A percentile compares a stretch with the other conserved stretches of the same genome.
phyloP scores from a whole-genome alignment of 225 moss, liverwort and hornwort genomes.

The Climacium dendroides region DNA sequence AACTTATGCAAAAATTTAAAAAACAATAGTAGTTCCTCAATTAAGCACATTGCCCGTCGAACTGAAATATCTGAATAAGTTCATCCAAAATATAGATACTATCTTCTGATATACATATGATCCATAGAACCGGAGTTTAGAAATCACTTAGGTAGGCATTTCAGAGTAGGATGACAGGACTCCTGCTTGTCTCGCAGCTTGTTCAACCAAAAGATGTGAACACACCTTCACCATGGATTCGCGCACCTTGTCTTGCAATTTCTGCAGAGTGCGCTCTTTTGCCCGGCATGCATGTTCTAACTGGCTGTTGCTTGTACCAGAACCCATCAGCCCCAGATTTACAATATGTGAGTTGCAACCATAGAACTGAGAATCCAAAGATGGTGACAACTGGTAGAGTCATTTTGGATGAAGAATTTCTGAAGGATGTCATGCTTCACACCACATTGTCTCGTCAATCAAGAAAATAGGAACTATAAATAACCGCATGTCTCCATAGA shows the following conservation, averaged over 20 bases:
- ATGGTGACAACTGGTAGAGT: neutral
- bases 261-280: slow-evolving; percentile 75
- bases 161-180: neutral
- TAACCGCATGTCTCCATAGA: neutral
- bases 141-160: slow-evolving; percentile 1
- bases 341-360: neutral
- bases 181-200: slow-evolving; percentile 4
- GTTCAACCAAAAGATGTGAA: slow-evolving; percentile 10
- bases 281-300: slow-evolving; percentile 83
- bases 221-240: slow-evolving; percentile 76
- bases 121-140: neutral
- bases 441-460: neutral
- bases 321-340: slow-evolving; percentile 10
- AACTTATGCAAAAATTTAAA: neutral
- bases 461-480: neutral
- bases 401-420: neutral
- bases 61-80: neutral
- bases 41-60: neutral
- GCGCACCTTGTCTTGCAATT: slow-evolving; percentile 90
- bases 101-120: neutral
- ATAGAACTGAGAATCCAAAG: neutral
- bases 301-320: slow-evolving; percentile 49
- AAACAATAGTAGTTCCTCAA: neutral
- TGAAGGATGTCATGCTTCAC: neutral
- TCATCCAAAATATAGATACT: neutral